A percentile compares a stretch with the other conserved stretches of the same genome.
Evolutionary conservation across 208 protist genomes (phyloP).

Genomic region (Acanthamoeba lugdunensis): DNA sequence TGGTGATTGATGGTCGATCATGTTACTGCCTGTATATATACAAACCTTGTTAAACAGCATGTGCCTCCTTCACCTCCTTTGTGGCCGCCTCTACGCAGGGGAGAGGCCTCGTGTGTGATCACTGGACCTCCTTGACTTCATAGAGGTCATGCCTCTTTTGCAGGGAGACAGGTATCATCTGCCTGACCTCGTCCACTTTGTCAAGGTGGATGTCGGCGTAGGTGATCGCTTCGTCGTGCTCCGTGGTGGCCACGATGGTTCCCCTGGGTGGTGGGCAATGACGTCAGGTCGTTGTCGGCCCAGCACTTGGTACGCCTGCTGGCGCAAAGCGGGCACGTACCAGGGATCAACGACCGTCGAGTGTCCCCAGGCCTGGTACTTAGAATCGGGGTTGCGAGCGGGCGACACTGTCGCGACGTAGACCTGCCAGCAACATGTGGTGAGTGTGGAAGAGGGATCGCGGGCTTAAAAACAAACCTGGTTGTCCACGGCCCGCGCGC

Average conservation of each 20-base stretch:
- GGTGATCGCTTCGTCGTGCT: constrained; percentile 83
- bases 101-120: neutral
- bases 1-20: neutral
- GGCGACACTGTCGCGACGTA: constrained; percentile 95
- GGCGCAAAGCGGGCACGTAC: constrained; percentile 8
- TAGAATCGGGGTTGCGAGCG: constrained; percentile 90
- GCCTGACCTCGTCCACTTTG: constrained; percentile 74
- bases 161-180: constrained; percentile 76
- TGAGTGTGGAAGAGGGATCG: neutral
- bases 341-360: constrained; percentile 94
- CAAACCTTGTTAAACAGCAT: too few relatives aligned
- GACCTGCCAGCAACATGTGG: constrained; percentile 94
- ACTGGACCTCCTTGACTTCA: constrained; percentile 49
- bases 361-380: constrained; percentile 96
- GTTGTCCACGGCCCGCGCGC: constrained; percentile 86
- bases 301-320: neutral
- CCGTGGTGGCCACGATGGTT: constrained; percentile 87
- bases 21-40: neutral
- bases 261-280: constrained; percentile 32
- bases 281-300: too few relatives aligned
- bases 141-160: constrained; percentile 87
- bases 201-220: constrained; percentile 87
- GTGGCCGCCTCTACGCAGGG: too few relatives aligned
- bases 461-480: constrained; percentile 88
- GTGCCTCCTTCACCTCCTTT: too few relatives aligned